Percentiles rank a stretch among this genome's conserved stretches.
phyloP scores from a whole-genome alignment of 495 filamentous ascomycete species.

The Entonaema liquescens region DNA sequence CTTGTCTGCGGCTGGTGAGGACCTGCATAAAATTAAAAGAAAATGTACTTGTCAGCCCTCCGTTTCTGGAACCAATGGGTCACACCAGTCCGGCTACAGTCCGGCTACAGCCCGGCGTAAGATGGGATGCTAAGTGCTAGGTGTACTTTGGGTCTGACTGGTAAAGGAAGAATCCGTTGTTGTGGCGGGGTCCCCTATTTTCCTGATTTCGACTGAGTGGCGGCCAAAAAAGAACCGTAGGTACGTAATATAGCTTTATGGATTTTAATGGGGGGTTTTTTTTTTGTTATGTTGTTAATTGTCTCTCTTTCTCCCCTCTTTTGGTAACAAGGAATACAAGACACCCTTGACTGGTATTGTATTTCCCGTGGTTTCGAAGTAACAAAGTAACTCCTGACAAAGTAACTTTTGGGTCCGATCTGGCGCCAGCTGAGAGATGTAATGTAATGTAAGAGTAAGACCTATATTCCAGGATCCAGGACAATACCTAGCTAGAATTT shows the following conservation, averaged over 20 bases:
- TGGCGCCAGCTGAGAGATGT: background rate
- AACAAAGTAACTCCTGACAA: background rate
- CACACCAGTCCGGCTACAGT: conserved; percentile 4
- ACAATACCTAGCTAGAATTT: conserved; percentile 5
- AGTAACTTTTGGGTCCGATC: conserved; percentile 8
- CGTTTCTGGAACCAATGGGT: conserved; percentile 26
- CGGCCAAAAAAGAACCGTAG: background rate
- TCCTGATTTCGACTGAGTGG: conserved; percentile 2
- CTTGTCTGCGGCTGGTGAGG: conserved; percentile 43
- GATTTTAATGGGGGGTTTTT: background rate
- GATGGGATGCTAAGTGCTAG: conserved; percentile 9
- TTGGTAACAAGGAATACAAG: background rate
- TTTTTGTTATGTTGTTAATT: background rate
- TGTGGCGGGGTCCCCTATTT: conserved; percentile 17
- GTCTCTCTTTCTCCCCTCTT: background rate
- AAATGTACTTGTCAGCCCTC: conserved; percentile 44
- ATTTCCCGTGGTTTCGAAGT: background rate
- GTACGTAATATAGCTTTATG: background rate
- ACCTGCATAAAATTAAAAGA: conserved; percentile 54
- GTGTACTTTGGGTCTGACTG: conserved; percentile 4
- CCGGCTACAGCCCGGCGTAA: conserved; percentile 27
- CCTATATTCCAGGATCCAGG: conserved; percentile 3
- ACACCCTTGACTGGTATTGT: background rate
- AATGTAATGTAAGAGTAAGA: conserved; percentile 2
- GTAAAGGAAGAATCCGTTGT: conserved; percentile 13